Base-by-base conservation (phyloP, 169 alveolate genomes). In the Plasmodium yoelii region DNA sequence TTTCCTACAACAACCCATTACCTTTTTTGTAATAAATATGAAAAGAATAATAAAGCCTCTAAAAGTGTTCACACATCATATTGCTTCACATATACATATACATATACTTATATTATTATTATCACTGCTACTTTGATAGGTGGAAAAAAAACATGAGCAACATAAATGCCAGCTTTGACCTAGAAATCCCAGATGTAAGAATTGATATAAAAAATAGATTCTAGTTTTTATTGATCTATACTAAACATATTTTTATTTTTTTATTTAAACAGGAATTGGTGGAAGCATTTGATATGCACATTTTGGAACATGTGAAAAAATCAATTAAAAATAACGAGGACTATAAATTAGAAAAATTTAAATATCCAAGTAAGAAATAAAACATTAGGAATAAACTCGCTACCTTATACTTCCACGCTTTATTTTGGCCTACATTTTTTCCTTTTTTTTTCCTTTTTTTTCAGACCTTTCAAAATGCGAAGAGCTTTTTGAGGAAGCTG, bases 111-210 rank as follows among this genome's bases (percentile, higher is more conserved):
- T 34, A 2, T 63, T 7, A 19, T 13, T 56, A n/a, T 34, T 39
- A 42, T 57, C n/a, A n/a, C n/a, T n/a, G n/a, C n/a, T 28, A 1
- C 19, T 18, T 49, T 59, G 18, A 49, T 49, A 73, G 87, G 22
- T 77, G 88, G 88, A 77, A 77, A 63, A 77, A 57, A 42, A 77
- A 63, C 57, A 77, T 77, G 88, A 77, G 88, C 69, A 63, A 67
- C 8, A 57, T 77, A 42, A 77, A 77, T 51, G 63, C 65, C 18
- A 47, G 65, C 13, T n/a, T 49, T 7, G 39, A 77, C 46, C 71
- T 77, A 22, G 88, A 77, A 63, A 12, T 77, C 47, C 15, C 77
- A 3, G 88, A 77, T 42, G 87, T 73, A 73, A 44, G 4, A 68
- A 57, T 9, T 4, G 18, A 42, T 26, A 63, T 51, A 51, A 71